Conservation (phyloP, 257 asterid genomes). For the Solanum appendiculatum region DNA sequence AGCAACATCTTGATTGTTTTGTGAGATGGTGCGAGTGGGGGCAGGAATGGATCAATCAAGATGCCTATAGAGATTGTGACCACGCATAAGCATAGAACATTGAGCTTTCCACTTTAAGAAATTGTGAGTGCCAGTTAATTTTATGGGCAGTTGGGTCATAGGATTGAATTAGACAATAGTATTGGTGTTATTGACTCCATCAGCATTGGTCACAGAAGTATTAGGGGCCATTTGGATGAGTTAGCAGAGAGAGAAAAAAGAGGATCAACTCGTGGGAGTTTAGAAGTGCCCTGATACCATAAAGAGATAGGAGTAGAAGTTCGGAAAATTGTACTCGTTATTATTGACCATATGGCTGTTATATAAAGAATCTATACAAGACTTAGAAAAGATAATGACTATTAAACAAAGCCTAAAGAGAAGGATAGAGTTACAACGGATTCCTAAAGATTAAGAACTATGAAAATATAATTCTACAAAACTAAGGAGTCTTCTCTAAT, state of each 20-base stretch:
- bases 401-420: too few relatives aligned
- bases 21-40: background rate
- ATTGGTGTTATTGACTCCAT: background rate
- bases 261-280: background rate
- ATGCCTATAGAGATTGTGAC: background rate
- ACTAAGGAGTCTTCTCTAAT: too few relatives aligned
- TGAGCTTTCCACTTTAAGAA: background rate
- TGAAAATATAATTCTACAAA: too few relatives aligned
- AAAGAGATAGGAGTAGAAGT: background rate
- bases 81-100: background rate
- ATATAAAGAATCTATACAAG: too few relatives aligned
- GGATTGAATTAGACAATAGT: background rate
- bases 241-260: background rate
- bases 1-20: background rate
- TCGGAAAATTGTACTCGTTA: too few relatives aligned
- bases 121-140: background rate
- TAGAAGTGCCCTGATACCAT: background rate
- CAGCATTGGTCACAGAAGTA: background rate
- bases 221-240: background rate
- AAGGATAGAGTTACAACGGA: too few relatives aligned
- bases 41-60: background rate
- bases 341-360: background rate
- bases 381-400: too few relatives aligned
- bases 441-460: too few relatives aligned
- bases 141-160: background rate